Conservation (phyloP, 305 asterid genomes). For the Rubia tinctorum region DNA sequence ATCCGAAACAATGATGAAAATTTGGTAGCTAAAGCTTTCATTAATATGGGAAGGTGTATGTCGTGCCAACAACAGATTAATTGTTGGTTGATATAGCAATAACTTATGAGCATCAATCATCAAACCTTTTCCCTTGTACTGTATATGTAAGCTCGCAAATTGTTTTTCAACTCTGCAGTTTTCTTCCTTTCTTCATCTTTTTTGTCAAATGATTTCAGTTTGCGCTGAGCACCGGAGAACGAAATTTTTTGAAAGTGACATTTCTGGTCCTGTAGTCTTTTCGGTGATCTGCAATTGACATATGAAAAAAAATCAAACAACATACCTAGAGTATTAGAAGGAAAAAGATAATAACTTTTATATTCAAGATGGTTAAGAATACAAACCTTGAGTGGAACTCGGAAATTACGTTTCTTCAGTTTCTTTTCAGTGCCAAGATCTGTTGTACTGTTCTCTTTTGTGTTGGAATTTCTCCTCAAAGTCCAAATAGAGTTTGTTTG, state of each 20-base stretch:
- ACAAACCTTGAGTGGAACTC: slow-evolving; percentile 81
- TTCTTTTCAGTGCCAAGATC: slow-evolving; percentile 82
- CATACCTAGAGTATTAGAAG: neutral
- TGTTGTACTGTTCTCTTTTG: slow-evolving; percentile 49
- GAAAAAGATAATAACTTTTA: neutral
- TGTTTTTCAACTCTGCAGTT: slow-evolving; percentile 96
- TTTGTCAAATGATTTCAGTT: slow-evolving; percentile 78
- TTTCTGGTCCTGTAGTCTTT: slow-evolving; percentile 82
- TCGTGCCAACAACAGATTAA: neutral
- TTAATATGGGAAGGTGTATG: too few relatives aligned
- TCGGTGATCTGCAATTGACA: slow-evolving; percentile 54
- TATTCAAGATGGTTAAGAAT: slow-evolving; percentile 6
- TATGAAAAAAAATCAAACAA: slow-evolving; percentile 6
- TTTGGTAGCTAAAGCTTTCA: too few relatives aligned
- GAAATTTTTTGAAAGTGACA: slow-evolving; percentile 71
- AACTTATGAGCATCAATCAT: neutral
- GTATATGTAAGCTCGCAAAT: slow-evolving; percentile 91
- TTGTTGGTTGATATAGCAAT: neutral
- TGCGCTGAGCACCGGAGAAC: slow-evolving; percentile 55
- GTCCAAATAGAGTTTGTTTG: too few relatives aligned
- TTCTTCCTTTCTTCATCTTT: slow-evolving; percentile 96
- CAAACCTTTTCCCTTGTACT: slow-evolving; percentile 90
- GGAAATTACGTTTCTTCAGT: slow-evolving; percentile 86
- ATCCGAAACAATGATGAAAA: too few relatives aligned
- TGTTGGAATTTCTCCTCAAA: too few relatives aligned